These are phyloP conservation scores for Alternaria brassicicola DNA, from an alignment of 2,329 filamentous ascomycete species.

Conservation along the genomic window DNA sequence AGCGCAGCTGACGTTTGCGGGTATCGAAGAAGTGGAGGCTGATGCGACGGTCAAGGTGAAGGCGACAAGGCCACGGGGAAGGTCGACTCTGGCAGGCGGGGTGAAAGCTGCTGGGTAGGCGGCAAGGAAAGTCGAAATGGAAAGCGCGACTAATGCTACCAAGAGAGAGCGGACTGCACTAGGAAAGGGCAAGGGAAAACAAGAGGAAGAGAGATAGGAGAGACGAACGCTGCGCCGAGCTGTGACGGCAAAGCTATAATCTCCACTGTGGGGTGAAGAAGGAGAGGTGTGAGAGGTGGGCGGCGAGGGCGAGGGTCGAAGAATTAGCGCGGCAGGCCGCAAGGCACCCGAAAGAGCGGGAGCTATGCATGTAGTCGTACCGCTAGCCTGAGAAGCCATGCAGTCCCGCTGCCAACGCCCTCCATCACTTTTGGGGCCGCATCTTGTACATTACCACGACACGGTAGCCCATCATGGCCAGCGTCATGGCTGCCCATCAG, in stretches of 20 bases:
- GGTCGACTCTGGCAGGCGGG: conserved; percentile 22
- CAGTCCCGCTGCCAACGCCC: neutral
- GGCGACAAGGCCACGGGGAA: conserved; percentile 20
- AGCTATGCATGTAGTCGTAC: conserved; percentile 2
- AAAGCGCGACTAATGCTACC: conserved; percentile 36
- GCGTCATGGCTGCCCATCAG: conserved; percentile 19
- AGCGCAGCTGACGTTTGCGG: conserved; percentile 11
- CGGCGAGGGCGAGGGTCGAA: conserved; percentile 30
- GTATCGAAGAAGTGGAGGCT: conserved; percentile 3
- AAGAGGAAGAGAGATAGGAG: conserved; percentile 46
- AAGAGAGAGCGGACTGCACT: conserved; percentile 38
- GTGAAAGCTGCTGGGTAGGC: conserved; percentile 29
- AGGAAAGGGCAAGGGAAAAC: conserved; percentile 48
- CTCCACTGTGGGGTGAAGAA: conserved; percentile 46
- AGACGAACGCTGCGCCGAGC: conserved; percentile 45
- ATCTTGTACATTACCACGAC: neutral
- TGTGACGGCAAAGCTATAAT: conserved; percentile 40
- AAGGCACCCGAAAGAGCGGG: conserved; percentile 27
- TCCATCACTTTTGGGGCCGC: neutral
- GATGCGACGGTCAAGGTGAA: conserved; percentile 17
- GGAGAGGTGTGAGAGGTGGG: conserved; percentile 32
- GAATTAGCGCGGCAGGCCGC: conserved; percentile 31
- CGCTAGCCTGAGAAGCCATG: neutral
- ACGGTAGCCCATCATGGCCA: conserved; percentile 17
- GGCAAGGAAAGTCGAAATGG: conserved; percentile 38